phyloP scores from a whole-genome alignment of 148 eudicot genomes.

The Rheum nobile region DNA sequence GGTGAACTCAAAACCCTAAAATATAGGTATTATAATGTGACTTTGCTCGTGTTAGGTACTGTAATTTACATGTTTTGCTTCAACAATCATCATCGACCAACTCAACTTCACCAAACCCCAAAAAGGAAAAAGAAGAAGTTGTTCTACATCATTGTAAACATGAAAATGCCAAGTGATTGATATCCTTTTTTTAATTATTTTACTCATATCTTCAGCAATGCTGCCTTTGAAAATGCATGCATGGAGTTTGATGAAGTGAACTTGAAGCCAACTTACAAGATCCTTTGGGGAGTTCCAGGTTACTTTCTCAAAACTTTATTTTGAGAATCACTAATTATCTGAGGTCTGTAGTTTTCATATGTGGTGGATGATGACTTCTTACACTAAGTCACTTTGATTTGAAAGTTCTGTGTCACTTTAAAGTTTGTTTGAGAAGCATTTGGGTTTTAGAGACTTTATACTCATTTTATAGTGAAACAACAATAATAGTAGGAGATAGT shows the following conservation, averaged over 20 bases:
- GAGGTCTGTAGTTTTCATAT: not conserved
- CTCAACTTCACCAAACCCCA: not conserved
- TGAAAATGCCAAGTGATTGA: not conserved
- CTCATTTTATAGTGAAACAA: not conserved
- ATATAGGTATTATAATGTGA: slow-evolving; percentile 47
- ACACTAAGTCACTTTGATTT: not conserved
- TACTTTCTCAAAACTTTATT: not conserved
- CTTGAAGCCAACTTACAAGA: slow-evolving; percentile 88
- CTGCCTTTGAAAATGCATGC: slow-evolving; percentile 88
- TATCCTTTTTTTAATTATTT: not conserved
- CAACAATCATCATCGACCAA: not conserved
- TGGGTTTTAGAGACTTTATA: not conserved
- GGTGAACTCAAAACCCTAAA: slow-evolving; percentile 97
- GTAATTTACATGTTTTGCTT: not conserved
- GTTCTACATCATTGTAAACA: not conserved
- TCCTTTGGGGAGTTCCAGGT: slow-evolving; percentile 99
- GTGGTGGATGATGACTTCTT: not conserved
- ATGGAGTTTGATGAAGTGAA: slow-evolving; percentile 99
- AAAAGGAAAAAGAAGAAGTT: not conserved
- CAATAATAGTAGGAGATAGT: not conserved
- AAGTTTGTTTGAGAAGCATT: not conserved
- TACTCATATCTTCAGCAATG: slow-evolving; percentile 40
- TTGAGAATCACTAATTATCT: not conserved
- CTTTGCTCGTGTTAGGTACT: not conserved
- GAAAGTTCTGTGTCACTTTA: not conserved